These are phyloP conservation scores for Postia placenta DNA, from an alignment of 768 basidiomycete genomes.

Conservation along the genomic window DNA sequence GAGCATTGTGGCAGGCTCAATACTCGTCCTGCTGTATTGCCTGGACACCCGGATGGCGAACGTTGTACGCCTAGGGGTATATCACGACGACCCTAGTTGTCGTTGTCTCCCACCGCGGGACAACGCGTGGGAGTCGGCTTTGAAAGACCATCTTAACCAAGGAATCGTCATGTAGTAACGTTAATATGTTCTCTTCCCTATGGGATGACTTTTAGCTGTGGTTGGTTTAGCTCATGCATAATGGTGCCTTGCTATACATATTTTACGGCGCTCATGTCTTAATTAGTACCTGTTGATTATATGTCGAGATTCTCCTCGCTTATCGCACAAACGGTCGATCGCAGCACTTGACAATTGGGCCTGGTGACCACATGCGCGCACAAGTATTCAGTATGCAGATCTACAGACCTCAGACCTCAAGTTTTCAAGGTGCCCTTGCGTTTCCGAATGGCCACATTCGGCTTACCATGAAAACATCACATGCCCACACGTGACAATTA, in stretches of 20 bases:
- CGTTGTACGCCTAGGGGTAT: neutral
- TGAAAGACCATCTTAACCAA: neutral
- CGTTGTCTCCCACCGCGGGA: neutral
- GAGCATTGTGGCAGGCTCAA: neutral
- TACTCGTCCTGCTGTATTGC: neutral
- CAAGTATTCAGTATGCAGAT: too few species aligned
- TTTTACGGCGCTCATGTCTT: too few species aligned
- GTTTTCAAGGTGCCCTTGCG: too few species aligned
- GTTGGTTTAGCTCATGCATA: neutral
- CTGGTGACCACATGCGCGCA: too few species aligned
- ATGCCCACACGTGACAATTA: too few species aligned
- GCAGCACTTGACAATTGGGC: too few species aligned
- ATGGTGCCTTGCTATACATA: neutral
- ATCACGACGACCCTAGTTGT: neutral
- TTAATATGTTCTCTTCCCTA: neutral
- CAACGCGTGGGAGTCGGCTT: neutral
- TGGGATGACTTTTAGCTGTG: neutral
- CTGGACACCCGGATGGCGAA: neutral
- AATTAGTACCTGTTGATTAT: too few species aligned
- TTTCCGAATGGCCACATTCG: too few species aligned
- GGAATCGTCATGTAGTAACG: slow-evolving; percentile 1
- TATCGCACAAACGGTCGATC: too few species aligned
- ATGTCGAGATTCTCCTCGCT: too few species aligned
- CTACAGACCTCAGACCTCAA: too few species aligned
- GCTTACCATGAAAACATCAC: too few species aligned